Conservation (phyloP, 2,329 filamentous ascomycete genomes). For the Aureobasidium sp. region DNA sequence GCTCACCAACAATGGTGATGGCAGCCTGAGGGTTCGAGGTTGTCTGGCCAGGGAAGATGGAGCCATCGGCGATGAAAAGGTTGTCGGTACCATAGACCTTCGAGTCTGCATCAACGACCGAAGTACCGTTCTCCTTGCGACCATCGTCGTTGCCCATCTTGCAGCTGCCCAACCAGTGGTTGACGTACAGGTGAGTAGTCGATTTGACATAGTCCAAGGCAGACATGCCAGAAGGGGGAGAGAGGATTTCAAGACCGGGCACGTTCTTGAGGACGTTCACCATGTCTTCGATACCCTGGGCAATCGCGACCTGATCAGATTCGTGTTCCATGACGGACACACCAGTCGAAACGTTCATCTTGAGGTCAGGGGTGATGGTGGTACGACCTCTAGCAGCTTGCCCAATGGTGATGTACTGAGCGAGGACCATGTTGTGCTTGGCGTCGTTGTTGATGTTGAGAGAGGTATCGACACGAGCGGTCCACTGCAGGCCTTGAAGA, state of each 20-base stretch:
- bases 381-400: conserved; percentile 5
- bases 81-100: conserved; percentile 19
- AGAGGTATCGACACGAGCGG: conserved; percentile 14
- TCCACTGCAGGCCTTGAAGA: conserved; percentile 9
- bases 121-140: neutral
- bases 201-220: conserved; percentile 9
- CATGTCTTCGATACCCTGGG: conserved; percentile 10
- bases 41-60: conserved; percentile 15
- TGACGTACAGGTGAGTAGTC: conserved; percentile 8
- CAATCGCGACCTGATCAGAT: conserved; percentile 1
- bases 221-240: conserved; percentile 7
- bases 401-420: conserved; percentile 12
- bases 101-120: conserved; percentile 8
- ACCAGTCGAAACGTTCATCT: conserved; percentile 3
- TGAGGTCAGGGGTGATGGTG: conserved; percentile 10
- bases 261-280: conserved; percentile 2
- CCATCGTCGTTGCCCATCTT: conserved; percentile 14
- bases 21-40: conserved; percentile 47
- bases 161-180: conserved; percentile 15
- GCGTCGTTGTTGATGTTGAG: conserved; percentile 4
- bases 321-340: neutral
- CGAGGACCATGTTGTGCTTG: conserved; percentile 13
- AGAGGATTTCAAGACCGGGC: neutral
- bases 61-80: conserved; percentile 17
- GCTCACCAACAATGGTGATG: conserved; percentile 59